Conservation (phyloP, 2,329 filamentous ascomycete genomes). For the Penicillium sp. region DNA sequence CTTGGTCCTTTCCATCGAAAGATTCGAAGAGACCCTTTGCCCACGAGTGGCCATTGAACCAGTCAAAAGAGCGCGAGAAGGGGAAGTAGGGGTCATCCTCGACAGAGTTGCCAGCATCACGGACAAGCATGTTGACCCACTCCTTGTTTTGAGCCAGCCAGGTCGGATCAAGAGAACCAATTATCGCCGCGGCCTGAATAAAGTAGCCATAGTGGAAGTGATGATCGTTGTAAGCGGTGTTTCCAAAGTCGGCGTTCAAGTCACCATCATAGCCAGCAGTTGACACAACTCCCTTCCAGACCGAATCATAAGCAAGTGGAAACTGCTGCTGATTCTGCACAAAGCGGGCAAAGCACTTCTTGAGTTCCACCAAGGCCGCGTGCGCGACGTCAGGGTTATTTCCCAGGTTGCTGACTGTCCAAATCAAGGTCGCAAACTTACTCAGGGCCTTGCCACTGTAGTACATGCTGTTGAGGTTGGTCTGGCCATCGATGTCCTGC, state of each 20-base stretch:
- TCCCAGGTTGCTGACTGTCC: constrained; percentile 68
- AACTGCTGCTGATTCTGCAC: constrained; percentile 70
- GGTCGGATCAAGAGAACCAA: constrained; percentile 75
- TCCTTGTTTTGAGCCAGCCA: constrained; percentile 78
- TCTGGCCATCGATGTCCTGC: constrained; percentile 75
- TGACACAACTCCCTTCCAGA: constrained; percentile 83
- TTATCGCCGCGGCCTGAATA: constrained; percentile 82
- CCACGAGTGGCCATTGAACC: constrained; percentile 95
- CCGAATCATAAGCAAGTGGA: constrained; percentile 61
- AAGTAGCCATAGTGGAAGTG: constrained; percentile 80
- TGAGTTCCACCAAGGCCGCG: constrained; percentile 65
- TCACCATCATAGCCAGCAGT: constrained; percentile 74
- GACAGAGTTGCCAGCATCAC: constrained; percentile 82
- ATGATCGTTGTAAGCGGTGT: constrained; percentile 74
- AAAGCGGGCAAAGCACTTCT: constrained; percentile 70
- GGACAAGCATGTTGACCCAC: constrained; percentile 82
- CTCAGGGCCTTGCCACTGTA: constrained; percentile 85
- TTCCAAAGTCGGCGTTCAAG: constrained; percentile 81
- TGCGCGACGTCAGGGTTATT: constrained; percentile 63
- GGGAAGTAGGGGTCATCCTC: constrained; percentile 76
- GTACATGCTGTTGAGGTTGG: constrained; percentile 85
- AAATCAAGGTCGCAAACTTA: constrained; percentile 75
- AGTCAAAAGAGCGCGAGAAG: constrained; percentile 84
- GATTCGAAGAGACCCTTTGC: constrained; percentile 67
- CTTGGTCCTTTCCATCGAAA: constrained; percentile 63